Percentiles rank a stretch among this genome's conserved stretches.
Evolutionary conservation across 1,139 yeast genomes (phyloP).

Genomic region (Protomyces pachydermus): DNA sequence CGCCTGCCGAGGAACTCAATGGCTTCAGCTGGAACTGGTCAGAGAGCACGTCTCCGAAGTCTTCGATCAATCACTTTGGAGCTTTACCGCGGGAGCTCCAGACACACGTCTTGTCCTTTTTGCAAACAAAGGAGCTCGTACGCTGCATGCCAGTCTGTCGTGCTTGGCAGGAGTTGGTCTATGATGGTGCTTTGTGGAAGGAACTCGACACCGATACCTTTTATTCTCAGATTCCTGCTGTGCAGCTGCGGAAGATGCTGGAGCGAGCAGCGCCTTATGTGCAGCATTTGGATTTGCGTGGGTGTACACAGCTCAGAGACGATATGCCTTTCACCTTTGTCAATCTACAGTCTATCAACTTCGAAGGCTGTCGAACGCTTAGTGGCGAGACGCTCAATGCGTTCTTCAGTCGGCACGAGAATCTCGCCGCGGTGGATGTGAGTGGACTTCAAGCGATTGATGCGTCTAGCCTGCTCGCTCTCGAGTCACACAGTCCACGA

Average conservation of each 20-base stretch:
- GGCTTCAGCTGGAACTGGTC: background rate
- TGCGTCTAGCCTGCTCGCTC: slow-evolving; percentile 23
- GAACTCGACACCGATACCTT: slow-evolving; percentile 26
- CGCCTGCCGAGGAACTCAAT: slow-evolving; percentile 5
- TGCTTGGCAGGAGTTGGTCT: slow-evolving; percentile 13
- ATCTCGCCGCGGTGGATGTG: slow-evolving; percentile 25
- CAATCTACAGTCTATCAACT: slow-evolving; percentile 27
- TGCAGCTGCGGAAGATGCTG: slow-evolving; percentile 26
- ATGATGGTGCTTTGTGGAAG: slow-evolving; percentile 32
- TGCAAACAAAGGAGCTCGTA: slow-evolving; percentile 20
- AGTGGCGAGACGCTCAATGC: slow-evolving; percentile 27
- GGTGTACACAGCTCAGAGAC: slow-evolving; percentile 28
- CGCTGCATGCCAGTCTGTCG: slow-evolving; percentile 5
- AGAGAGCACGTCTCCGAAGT: background rate
- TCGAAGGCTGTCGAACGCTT: slow-evolving; percentile 30
- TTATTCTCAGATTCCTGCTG: slow-evolving; percentile 26
- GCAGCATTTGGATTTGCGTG: slow-evolving; percentile 30
- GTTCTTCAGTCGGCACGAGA: slow-evolving; percentile 22
- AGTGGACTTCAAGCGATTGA: slow-evolving; percentile 26
- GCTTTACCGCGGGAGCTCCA: slow-evolving; percentile 31
- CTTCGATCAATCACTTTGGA: slow-evolving; percentile 37
- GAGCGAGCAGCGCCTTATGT: slow-evolving; percentile 29
- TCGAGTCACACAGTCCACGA: slow-evolving; percentile 23
- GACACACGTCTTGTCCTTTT: slow-evolving; percentile 19
- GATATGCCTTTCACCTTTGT: slow-evolving; percentile 16